These are phyloP conservation scores for Lachnellula arida DNA, from an alignment of 2,329 filamentous ascomycete genomes.

Conservation along the genomic window DNA sequence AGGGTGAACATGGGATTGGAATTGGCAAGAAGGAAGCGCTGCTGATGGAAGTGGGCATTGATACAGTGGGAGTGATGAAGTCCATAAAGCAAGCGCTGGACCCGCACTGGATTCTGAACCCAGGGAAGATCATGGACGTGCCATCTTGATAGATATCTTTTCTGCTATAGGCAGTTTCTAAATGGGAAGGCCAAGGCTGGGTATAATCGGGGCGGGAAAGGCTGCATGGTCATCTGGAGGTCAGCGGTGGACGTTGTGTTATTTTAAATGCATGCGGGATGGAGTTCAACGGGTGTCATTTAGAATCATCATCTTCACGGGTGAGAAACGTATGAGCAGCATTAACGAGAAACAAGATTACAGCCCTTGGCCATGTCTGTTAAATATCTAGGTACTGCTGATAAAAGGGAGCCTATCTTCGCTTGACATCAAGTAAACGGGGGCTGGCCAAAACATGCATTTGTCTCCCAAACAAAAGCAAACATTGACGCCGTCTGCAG, in stretches of 20 bases:
- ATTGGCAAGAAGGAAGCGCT: conserved; percentile 81
- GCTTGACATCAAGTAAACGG: background rate
- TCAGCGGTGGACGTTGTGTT: background rate
- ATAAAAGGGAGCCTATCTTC: background rate
- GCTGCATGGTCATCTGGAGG: background rate
- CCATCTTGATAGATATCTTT: conserved; percentile 25
- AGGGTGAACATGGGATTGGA: conserved; percentile 78
- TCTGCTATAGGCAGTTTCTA: background rate
- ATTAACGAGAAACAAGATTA: background rate
- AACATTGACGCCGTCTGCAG: background rate
- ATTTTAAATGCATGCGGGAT: background rate
- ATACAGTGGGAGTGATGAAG: conserved; percentile 80
- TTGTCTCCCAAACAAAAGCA: background rate
- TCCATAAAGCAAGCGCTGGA: conserved; percentile 79
- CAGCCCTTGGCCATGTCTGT: background rate
- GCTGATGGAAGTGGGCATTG: conserved; percentile 71
- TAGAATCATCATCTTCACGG: conserved; percentile 22
- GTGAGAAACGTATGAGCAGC: conserved; percentile 6
- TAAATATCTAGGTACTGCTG: background rate
- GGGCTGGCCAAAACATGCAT: background rate
- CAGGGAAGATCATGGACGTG: conserved; percentile 83
- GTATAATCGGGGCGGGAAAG: background rate
- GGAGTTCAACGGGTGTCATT: background rate
- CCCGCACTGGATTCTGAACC: conserved; percentile 85
- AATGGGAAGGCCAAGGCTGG: background rate